Percentiles rank a stretch among this genome's conserved stretches.
These are phyloP conservation scores for Aspergillus neoniger DNA, from an alignment of 2,329 filamentous ascomycete species.

Conservation along the genomic window DNA sequence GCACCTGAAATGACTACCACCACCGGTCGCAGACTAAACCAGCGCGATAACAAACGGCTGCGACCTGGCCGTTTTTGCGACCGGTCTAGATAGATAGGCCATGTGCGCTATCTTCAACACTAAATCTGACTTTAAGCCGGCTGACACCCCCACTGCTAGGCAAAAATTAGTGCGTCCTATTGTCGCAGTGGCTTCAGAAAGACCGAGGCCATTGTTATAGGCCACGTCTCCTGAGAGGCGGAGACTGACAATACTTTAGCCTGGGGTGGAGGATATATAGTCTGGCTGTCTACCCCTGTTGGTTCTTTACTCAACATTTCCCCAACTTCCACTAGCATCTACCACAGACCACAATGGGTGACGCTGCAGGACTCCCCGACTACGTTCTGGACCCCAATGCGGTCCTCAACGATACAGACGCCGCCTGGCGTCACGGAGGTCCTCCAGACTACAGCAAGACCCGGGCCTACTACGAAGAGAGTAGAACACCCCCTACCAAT, in stretches of 20 bases:
- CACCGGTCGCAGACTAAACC: not conserved
- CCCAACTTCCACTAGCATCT: too few species aligned
- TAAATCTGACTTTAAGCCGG: not conserved
- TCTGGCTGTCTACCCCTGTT: not conserved
- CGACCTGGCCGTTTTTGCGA: not conserved
- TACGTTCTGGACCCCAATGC: slow-evolving; percentile 62
- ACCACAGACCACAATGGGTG: not conserved
- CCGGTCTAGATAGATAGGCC: not conserved
- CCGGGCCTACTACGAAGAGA: slow-evolving; percentile 59
- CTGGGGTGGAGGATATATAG: not conserved
- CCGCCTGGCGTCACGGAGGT: slow-evolving; percentile 61
- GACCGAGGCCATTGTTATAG: not conserved
- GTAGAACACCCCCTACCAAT: slow-evolving; percentile 41
- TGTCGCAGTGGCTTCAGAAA: not conserved
- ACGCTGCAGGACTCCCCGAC: slow-evolving; percentile 48
- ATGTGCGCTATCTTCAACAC: not conserved
- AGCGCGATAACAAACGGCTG: not conserved
- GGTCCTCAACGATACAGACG: slow-evolving; percentile 56
- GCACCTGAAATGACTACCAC: not conserved
- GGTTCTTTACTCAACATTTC: not conserved
- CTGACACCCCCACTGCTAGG: not conserved
- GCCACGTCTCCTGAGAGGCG: not conserved
- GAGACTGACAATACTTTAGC: not conserved
- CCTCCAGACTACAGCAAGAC: slow-evolving; percentile 67
- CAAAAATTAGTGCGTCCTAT: not conserved